A percentile compares a stretch with the other conserved stretches of the same genome.
Conservation (phyloP, 2,329 filamentous ascomycete species). For the Ceratocystis huliohia region DNA sequence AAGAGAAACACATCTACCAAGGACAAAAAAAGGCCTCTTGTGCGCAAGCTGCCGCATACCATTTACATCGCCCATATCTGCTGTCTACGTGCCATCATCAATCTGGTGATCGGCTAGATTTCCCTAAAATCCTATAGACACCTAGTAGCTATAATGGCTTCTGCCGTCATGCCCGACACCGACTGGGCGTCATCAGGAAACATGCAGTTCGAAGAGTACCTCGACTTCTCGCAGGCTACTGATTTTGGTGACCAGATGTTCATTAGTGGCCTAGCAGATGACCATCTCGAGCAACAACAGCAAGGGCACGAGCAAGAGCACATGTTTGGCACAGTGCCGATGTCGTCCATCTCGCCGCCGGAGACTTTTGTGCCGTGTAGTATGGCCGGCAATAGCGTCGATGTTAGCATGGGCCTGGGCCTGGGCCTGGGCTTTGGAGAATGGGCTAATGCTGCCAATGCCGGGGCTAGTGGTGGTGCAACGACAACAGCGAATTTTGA, state of each 20-base stretch:
- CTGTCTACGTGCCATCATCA: too few relatives aligned
- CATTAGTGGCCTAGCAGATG: conserved; percentile 2
- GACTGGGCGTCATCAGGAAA: conserved; percentile 3
- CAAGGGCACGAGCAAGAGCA: background rate
- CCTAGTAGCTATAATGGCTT: background rate
- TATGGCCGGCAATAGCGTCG: background rate
- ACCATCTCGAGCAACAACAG: background rate
- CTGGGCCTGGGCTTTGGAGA: background rate
- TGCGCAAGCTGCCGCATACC: too few relatives aligned
- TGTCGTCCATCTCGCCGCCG: background rate
- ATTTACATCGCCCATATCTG: too few relatives aligned
- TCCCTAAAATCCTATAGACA: too few relatives aligned
- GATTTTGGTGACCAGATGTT: conserved; percentile 13
- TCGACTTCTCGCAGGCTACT: conserved; percentile 7
- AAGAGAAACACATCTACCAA: too few relatives aligned
- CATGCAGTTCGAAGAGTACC: conserved; percentile 3
- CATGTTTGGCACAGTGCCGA: background rate
- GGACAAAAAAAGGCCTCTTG: too few relatives aligned
- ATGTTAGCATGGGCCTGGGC: background rate
- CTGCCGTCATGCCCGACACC: background rate
- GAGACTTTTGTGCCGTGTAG: conserved; percentile 1
- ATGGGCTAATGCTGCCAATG: background rate
- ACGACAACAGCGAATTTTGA: background rate
- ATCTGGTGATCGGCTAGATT: too few relatives aligned
- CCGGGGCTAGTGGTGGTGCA: background rate